A percentile compares a stretch with the other conserved stretches of the same genome.
Conservation (phyloP, 2,329 filamentous ascomycete species). For the Apiospora koreana region DNA sequence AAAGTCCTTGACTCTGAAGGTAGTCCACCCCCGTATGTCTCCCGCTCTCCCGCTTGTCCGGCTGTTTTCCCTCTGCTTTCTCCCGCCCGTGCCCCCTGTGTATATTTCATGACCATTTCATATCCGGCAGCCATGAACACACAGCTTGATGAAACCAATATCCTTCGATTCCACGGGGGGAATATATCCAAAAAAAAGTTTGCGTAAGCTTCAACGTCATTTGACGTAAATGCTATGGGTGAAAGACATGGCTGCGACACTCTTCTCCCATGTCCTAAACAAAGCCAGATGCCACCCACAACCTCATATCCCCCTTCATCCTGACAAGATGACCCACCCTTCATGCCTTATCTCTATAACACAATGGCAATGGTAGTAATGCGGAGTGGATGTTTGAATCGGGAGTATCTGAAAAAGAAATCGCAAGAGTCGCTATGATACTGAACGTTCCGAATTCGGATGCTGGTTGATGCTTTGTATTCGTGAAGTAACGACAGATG, state of each 20-base stretch:
- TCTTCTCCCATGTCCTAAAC: background rate
- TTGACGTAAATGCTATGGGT: background rate
- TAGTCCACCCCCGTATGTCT: constrained; percentile 6
- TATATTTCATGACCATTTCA: constrained; percentile 1
- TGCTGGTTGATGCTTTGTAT: constrained; percentile 4
- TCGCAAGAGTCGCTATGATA: constrained; percentile 9
- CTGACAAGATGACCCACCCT: background rate
- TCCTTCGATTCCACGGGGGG: background rate
- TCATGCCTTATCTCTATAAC: constrained; percentile 7
- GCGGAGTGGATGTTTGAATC: constrained; percentile 4
- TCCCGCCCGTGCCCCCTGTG: background rate
- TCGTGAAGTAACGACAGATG: background rate
- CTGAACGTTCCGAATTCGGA: background rate
- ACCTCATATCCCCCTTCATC: background rate
- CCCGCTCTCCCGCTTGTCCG: background rate
- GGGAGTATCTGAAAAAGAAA: constrained; percentile 9
- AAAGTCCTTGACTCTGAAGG: background rate
- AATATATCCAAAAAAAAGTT: background rate
- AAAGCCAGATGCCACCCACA: background rate
- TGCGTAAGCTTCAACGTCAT: background rate
- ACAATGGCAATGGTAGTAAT: background rate
- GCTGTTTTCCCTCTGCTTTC: background rate
- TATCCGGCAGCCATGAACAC: background rate
- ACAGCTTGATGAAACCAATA: background rate
- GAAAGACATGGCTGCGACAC: background rate